phyloP scores from a whole-genome alignment of 179 eudicot genomes.

The Spergularia azorica region DNA sequence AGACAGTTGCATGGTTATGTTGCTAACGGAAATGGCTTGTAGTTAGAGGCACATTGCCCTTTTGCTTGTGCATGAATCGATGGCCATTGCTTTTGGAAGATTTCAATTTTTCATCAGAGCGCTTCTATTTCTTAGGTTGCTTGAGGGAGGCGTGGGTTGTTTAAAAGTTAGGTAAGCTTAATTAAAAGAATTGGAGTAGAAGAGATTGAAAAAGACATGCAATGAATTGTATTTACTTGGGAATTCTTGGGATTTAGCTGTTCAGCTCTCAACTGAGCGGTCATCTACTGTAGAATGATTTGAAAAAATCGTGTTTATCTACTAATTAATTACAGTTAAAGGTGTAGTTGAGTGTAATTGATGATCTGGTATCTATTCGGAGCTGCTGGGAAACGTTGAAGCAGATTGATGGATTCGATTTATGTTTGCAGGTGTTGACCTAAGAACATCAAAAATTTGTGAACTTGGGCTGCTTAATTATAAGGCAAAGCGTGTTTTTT shows the following conservation, averaged over 20 bases:
- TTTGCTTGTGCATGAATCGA: not conserved
- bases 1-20: not conserved
- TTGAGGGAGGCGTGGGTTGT: not conserved
- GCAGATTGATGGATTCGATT: slow-evolving; percentile 22
- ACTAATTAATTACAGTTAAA: not conserved
- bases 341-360: slow-evolving; percentile 1
- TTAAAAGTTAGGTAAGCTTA: not conserved
- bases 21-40: not conserved
- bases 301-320: not conserved
- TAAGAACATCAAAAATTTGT: slow-evolving; percentile 89
- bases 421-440: slow-evolving; percentile 74
- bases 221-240: not conserved
- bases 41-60: not conserved
- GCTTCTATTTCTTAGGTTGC: not conserved
- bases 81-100: not conserved
- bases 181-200: not conserved
- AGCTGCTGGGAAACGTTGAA: slow-evolving; percentile 14
- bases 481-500: slow-evolving; percentile 87
- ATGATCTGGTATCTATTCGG: slow-evolving; percentile 5
- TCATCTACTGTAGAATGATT: not conserved
- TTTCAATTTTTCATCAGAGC: not conserved
- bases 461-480: slow-evolving; percentile 90
- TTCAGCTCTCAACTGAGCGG: not conserved
- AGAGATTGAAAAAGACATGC: not conserved
- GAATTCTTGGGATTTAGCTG: slow-evolving; percentile 5